Base-by-base conservation (phyloP, 306 rosid species). In the Medicago arabica region DNA sequence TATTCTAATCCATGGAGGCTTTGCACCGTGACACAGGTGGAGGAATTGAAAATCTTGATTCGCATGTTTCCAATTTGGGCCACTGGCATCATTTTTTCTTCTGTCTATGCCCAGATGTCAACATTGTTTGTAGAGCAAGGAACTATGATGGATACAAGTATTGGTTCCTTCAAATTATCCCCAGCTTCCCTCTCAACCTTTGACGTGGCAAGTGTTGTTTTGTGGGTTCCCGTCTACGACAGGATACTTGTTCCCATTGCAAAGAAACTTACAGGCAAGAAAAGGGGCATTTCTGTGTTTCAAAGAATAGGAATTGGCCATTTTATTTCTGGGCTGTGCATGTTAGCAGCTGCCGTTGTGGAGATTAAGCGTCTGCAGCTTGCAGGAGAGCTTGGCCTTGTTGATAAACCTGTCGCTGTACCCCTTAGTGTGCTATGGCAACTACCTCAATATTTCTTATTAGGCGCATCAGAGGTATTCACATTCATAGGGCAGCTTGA, bases 71-170 rank as follows among this genome's bases (percentile, higher is more conserved):
- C 97, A 25, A 83, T 95, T 23, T 95, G 97, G 99, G 93, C 96
- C 17, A 83, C 93, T 12, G 97, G 92, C 43, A 92, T 92, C 2
- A 75, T 89, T 66, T 95, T 90, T 61, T 50, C 97, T 18, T 97
- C 97, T 10, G 97, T 95, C 31, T 95, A 86, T 73, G 96, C 99
- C 60, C 97, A 95, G 72, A 89, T 95, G 97, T 85, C 99, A 36
- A 92, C 99, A 2, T 74, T 95, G 89, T 92, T 95, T 78, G 97
- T 95, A 57, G 99, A 89, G 40, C 97, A 92, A 87, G 99, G 97
- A 67, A 90, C 43, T 40, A 67, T 88, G 93, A 88, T 95, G 96
- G 80, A 95, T 88, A 89, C 90, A 21, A 18, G 36, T 14, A 51
- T 95, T 9, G 97, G 96, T 75, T 85, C 97, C 16, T 95, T 92